Percentiles rank a stretch among this genome's conserved stretches.
phyloP scores from a whole-genome alignment of 2,329 filamentous ascomycete genomes.

The Pseudogymnoascus sp. region DNA sequence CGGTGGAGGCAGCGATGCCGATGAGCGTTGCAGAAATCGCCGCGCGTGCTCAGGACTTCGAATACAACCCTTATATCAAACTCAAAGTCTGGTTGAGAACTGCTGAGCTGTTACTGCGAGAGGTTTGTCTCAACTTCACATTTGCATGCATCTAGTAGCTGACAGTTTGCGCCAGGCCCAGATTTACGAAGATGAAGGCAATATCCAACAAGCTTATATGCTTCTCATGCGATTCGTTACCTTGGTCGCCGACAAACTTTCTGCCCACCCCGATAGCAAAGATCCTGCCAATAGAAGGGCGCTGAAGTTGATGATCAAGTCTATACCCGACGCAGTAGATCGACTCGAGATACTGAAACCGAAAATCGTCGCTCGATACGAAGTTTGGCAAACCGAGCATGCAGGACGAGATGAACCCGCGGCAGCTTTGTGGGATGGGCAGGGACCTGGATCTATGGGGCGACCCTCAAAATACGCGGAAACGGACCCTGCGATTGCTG shows the following conservation, averaged over 20 bases:
- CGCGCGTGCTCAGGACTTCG: slow-evolving; percentile 67
- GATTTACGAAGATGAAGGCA: slow-evolving; percentile 78
- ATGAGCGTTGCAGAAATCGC: slow-evolving; percentile 71
- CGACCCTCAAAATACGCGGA: slow-evolving; percentile 37
- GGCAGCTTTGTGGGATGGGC: neutral
- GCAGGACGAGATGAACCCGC: neutral
- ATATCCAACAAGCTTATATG: slow-evolving; percentile 81
- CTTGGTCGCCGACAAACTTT: slow-evolving; percentile 70
- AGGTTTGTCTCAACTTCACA: slow-evolving; percentile 34
- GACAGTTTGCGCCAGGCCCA: slow-evolving; percentile 51
- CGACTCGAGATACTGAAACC: slow-evolving; percentile 73
- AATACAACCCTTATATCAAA: slow-evolving; percentile 69
- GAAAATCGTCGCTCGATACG: slow-evolving; percentile 62
- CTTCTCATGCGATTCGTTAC: slow-evolving; percentile 84
- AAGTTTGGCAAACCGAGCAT: slow-evolving; percentile 54
- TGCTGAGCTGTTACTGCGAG: slow-evolving; percentile 69
- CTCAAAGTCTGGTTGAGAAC: slow-evolving; percentile 77
- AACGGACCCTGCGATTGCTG: slow-evolving; percentile 54
- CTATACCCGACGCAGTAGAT: slow-evolving; percentile 46
- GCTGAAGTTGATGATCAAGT: slow-evolving; percentile 49
- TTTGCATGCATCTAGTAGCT: slow-evolving; percentile 15
- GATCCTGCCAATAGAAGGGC: slow-evolving; percentile 50
- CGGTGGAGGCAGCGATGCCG: slow-evolving; percentile 37
- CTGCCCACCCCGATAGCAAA: slow-evolving; percentile 67
- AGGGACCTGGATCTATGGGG: slow-evolving; percentile 3